Base-by-base conservation (phyloP, 2,329 filamentous ascomycete genomes). In the Fusarium begoniae region DNA sequence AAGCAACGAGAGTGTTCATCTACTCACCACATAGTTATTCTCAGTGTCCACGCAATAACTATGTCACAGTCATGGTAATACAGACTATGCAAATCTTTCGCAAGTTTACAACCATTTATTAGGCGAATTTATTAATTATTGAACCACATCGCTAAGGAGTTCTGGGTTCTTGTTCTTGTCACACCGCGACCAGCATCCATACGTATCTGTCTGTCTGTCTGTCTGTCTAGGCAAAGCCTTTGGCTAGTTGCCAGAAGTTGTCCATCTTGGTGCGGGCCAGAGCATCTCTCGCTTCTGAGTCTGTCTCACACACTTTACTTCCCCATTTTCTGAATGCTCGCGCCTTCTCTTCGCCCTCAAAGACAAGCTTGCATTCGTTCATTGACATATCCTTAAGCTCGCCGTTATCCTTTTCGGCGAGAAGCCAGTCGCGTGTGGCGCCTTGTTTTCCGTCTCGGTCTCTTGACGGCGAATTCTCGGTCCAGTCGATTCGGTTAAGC, bases 401-500 rank as follows among this genome's bases (percentile, higher is more conserved):
- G 5, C 94, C 94, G 15, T 91, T 87, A 66, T 95, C 93, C 78
- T 95, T 92, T 78, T 96, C 90, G 4, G 94, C 91, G 69, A 92
- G 89, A 54, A 98, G 86, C 94, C 95, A 98, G 50, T 91, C 87
- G 24, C 91, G 90, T 53, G 91, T 87, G 3, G 89, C 88, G 66
- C 89, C 90, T 64, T 88, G 86, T 65, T 91, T 91, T 43, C 87
- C 88, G 68, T 91, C 87, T 56, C 87, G 87, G 47, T 90, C 84
- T 44, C 87, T 87, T 0, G 95, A 92, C 6, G 91, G 91, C 1
- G 90, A 89, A 77, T 97, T 98, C 80, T 98, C 95, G 6, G 93
- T 93, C 96, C 97, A 99, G 82, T 97, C 93, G 79, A 98, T 95
- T 54, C 96, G 94, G 76, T 96, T 92, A 48, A 97, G 87, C 94